Base-by-base conservation (phyloP, 2,329 filamentous ascomycete species). In the Aspergillus bombycis region DNA sequence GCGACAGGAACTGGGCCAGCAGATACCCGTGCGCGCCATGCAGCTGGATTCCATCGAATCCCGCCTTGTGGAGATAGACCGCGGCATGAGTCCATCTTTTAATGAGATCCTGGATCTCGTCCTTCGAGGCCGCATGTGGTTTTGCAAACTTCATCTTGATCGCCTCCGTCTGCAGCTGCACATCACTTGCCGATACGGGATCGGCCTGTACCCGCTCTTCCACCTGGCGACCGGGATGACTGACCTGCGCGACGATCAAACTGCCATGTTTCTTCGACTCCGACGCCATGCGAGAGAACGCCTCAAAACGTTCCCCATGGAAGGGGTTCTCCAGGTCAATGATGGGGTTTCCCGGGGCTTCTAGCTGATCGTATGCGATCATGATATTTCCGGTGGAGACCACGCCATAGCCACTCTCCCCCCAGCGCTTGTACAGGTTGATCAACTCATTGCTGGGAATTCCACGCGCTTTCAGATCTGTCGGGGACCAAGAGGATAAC, bases 351-450 rank as follows among this genome's bases (percentile, higher is more conserved):
- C 87, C 86, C 2, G 82, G 70, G 7, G 79, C 81, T 66, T 88
- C 85, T 1, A 88, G 76, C 57, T 87, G 81, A 58, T 88, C 85
- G 65, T 84, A 86, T 57, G 88, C 85, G 52, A 89, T 80, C 82
- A 89, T 87, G 65, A 89, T 79, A 74, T 91, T 90, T 46, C 88
- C 88, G 0, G 86, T 87, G 1, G 88, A 73, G 61, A 89, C 85
- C 30, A 86, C 68, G 12, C 87, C 86, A 58, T 81, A 80, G 10
- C 75, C 81, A 32, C 85, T 85, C 68, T 88, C 83, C 1, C 88
- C 88, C 87, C 87, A 91, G 65, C 83, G 76, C 55, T 82, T 79
- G 75, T 90, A 90, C 46, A 87, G 77, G 36, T 87, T 84, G 69
- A 86, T 80, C 23, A 86, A 70, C 60, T 84, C 78, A 66, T 83